Percentiles rank a stretch among this genome's conserved stretches.
Evolutionary conservation across 169 alveolate genomes (phyloP).

Genomic region (Cryptosporidium meleagridis): DNA sequence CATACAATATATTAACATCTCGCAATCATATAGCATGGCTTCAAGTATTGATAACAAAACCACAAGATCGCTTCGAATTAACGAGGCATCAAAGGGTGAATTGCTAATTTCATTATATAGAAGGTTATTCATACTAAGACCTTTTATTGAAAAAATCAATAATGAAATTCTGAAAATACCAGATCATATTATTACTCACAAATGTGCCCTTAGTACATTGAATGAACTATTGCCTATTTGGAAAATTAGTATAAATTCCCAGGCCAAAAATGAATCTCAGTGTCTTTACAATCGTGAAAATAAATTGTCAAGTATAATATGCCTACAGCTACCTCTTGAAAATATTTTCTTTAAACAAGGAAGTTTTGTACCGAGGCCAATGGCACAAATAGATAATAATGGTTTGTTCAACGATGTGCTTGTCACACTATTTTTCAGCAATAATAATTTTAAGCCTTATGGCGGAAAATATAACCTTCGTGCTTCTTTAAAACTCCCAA

Average conservation of each 20-base stretch:
- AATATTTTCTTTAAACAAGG: background rate
- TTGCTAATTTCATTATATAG: conserved; percentile 18
- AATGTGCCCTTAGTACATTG: background rate
- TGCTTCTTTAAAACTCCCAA: conserved; percentile 10
- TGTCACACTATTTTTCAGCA: background rate
- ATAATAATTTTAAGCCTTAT: background rate
- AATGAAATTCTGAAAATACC: background rate
- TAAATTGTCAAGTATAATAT: background rate
- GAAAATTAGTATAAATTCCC: background rate
- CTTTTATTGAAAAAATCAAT: conserved; percentile 12
- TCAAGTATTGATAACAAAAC: background rate
- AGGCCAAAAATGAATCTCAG: background rate
- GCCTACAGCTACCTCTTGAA: conserved; percentile 19
- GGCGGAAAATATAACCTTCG: background rate
- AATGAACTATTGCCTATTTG: conserved; percentile 54
- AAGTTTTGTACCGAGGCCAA: background rate
- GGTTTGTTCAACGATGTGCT: background rate
- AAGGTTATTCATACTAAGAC: conserved; percentile 28
- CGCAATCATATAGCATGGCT: conserved; percentile 26
- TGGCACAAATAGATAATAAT: conserved; percentile 2
- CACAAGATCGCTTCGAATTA: conserved; percentile 6
- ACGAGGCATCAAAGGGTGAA: conserved; percentile 63
- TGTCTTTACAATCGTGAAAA: background rate
- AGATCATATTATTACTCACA: conserved; percentile 9
- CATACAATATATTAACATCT: conserved; percentile 53